Evolutionary conservation across 176 grass and related monocot genomes (phyloP).

Genomic region (Cenchrus fungigraminus): DNA sequence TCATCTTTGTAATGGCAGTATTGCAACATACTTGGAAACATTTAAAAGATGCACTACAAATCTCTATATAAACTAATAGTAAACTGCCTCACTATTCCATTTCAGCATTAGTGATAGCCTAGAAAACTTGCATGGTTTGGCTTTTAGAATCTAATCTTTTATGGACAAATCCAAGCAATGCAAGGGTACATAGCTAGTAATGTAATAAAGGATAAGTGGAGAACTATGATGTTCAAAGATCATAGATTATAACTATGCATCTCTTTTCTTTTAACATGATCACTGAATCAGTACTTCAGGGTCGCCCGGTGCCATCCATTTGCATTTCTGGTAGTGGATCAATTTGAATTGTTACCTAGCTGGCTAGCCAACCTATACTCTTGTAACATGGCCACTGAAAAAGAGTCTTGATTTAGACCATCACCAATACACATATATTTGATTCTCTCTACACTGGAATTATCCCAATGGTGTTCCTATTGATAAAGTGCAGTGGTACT

Average conservation of each 20-base stretch:
- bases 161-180: no score
- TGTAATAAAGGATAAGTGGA: background rate
- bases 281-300: background rate
- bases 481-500: background rate
- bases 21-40: no score
- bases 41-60: no score
- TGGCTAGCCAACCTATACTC: conserved; percentile 16
- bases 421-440: background rate
- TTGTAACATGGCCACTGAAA: conserved; percentile 30
- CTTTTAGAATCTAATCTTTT: no score
- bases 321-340: background rate
- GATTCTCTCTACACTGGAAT: conserved; percentile 1
- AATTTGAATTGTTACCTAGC: conserved; percentile 1
- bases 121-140: no score
- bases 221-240: background rate
- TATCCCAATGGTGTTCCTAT: conserved; percentile 1
- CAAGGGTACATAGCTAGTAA: no score
- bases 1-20: no score
- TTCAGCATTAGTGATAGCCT: no score
- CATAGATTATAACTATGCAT: background rate
- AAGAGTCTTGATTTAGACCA: conserved; percentile 1
- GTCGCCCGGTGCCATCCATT: background rate
- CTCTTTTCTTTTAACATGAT: background rate
- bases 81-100: no score
- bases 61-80: no score